phyloP scores from a whole-genome alignment of 306 rosid genomes.

The Cucumis melo region DNA sequence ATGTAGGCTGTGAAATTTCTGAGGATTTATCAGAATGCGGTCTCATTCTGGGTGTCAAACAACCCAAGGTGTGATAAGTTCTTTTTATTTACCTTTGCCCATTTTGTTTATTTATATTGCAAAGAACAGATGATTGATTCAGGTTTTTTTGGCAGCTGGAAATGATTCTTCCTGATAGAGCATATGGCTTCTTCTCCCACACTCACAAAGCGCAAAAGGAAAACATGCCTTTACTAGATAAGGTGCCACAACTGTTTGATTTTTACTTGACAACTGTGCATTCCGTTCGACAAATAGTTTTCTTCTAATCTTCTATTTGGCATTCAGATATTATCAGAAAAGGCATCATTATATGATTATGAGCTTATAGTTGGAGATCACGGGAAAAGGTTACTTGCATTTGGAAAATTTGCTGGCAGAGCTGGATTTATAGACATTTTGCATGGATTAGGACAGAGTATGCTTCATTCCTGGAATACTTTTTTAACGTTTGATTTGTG shows the following conservation, averaged over 20 bases:
- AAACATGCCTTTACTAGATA: constrained; percentile 79
- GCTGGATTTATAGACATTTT: constrained; percentile 86
- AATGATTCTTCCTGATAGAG: constrained; percentile 80
- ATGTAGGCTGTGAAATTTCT: constrained; percentile 82
- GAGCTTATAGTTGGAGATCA: constrained; percentile 76
- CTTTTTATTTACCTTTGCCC: background rate
- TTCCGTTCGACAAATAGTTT: background rate
- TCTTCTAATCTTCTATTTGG: background rate
- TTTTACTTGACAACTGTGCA: background rate
- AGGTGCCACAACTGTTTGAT: constrained; percentile 26
- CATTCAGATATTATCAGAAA: constrained; percentile 54
- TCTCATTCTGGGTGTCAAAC: constrained; percentile 74
- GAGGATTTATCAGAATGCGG: constrained; percentile 80
- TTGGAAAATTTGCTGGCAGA: constrained; percentile 90
- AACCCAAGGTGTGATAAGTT: constrained; percentile 53
- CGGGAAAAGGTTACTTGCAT: constrained; percentile 69
- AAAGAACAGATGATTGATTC: background rate
- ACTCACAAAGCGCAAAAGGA: constrained; percentile 94
- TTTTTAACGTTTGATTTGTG: background rate
- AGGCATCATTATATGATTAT: constrained; percentile 68
- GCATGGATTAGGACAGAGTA: constrained; percentile 72
- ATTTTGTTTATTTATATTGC: background rate
- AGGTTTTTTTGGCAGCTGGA: constrained; percentile 42
- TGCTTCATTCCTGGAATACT: constrained; percentile 12
- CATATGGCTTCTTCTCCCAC: constrained; percentile 86